Conservation (phyloP, 2,329 filamentous ascomycete genomes). For the Penicillium brasilianum region DNA sequence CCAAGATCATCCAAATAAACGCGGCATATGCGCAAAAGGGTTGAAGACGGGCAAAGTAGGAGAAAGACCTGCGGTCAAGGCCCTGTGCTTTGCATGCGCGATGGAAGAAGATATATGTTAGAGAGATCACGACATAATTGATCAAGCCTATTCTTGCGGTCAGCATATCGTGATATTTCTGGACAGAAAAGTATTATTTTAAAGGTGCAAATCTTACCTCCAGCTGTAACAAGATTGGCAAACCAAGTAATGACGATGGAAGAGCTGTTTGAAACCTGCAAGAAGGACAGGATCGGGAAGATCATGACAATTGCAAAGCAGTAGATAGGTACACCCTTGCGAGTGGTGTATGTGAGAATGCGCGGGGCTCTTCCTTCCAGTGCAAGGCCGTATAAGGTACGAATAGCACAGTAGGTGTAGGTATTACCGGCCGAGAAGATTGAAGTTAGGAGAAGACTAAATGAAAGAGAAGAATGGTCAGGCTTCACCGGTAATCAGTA, state of each 20-base stretch:
- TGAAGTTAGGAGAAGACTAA: conserved; percentile 53
- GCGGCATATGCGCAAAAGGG: conserved; percentile 57
- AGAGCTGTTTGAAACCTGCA: conserved; percentile 57
- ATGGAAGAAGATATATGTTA: conserved; percentile 66
- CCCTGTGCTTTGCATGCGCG: conserved; percentile 58
- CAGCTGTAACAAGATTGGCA: conserved; percentile 60
- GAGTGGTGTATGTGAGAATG: conserved; percentile 63
- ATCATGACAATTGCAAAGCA: conserved; percentile 60
- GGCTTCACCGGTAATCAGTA: background rate
- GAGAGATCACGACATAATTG: conserved; percentile 65
- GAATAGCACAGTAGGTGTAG: conserved; percentile 60
- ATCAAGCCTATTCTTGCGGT: conserved; percentile 46
- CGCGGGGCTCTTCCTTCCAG: conserved; percentile 59
- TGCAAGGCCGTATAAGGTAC: conserved; percentile 59
- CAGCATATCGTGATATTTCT: background rate
- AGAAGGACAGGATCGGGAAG: conserved; percentile 60
- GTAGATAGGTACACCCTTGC: conserved; percentile 65
- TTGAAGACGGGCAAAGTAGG: conserved; percentile 65
- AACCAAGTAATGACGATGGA: conserved; percentile 60
- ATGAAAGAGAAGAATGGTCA: background rate
- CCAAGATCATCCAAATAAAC: conserved; percentile 32
- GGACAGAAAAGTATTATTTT: background rate
- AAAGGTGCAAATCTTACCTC: background rate
- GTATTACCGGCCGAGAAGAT: conserved; percentile 63
- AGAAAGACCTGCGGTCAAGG: conserved; percentile 58